phyloP scores from a whole-genome alignment of 768 basidiomycete genomes.

The Phaeotremella fagi region DNA sequence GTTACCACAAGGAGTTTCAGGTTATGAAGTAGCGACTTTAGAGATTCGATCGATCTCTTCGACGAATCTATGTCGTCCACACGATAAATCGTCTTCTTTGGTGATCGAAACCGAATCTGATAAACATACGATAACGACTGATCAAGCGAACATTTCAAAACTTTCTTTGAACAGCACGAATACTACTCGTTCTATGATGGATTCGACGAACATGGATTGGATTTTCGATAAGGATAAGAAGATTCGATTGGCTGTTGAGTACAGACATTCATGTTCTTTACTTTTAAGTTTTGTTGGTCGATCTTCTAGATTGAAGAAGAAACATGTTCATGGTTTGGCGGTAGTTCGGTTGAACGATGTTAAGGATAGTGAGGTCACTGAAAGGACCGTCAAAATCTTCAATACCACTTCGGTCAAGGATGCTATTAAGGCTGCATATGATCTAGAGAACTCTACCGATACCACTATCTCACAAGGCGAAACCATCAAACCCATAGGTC shows the following conservation, averaged over 20 bases:
- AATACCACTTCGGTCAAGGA: conserved; percentile 31
- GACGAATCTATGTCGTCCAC: conserved; percentile 9
- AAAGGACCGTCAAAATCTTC: conserved; percentile 31
- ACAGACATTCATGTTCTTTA: conserved; percentile 46
- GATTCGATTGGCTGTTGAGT: conserved; percentile 42
- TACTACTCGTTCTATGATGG: not conserved
- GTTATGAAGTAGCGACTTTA: conserved; percentile 44
- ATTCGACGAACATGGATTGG: not conserved
- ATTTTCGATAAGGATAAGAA: conserved; percentile 1
- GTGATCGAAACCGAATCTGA: conserved; percentile 42
- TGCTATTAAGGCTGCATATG: conserved; percentile 22
- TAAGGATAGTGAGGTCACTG: conserved; percentile 21
- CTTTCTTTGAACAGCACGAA: not conserved
- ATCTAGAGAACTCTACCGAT: not conserved
- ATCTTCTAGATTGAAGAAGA: conserved; percentile 39
- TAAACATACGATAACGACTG: not conserved
- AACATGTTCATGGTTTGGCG: conserved; percentile 32
- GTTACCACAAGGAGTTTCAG: conserved; percentile 38
- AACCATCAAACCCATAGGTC: conserved; percentile 4
- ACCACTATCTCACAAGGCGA: not conserved
- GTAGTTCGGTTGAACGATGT: conserved; percentile 30
- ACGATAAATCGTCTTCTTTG: conserved; percentile 25
- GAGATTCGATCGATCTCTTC: conserved; percentile 29
- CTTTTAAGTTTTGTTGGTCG: conserved; percentile 34
- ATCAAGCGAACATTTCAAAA: not conserved